Base-by-base conservation (phyloP, 2,329 filamentous ascomycete genomes). In the Colletotrichum plurivorum region DNA sequence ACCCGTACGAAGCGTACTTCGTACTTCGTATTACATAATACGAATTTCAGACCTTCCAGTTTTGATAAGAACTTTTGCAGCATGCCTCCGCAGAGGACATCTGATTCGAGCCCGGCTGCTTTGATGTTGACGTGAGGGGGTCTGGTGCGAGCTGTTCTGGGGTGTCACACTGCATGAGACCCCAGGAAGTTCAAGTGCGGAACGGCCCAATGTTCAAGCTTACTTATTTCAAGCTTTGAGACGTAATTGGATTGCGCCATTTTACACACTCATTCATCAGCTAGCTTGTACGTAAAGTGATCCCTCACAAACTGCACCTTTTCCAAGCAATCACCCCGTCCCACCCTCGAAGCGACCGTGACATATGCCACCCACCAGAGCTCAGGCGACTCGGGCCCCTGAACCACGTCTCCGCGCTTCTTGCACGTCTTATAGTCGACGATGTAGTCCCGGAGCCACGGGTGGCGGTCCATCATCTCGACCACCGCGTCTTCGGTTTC, bases 331-430 rank as follows among this genome's bases (percentile, higher is more conserved):
- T 70, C 57, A 1, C 49, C 63, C 1, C 70, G 46, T 22, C 70
- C 62, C 27, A 59, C n/a, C 22, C 45, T 69, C 10, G 57, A 64
- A 2, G 61, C 51, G 12, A 71, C 27, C 5, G 52, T 60, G 13
- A 67, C 67, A 49, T 72, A 71, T 12, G 62, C 70, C 5, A 71
- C 36, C 31, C 67, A 71, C 71, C 71, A 72, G 16, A 72, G 41
- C 27, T 67, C 62, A 12, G 65, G 70, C 13, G 67, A 66, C 4
- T 69, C 71, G 1, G 71, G 71, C 1, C 71, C 70, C 31, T 70
- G 63, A 2, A 72, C 63, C 7, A 64, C 36, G 1, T 69, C 54
- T 0, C 69, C 71, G 4, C 41, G 52, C 52, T 71, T 62, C 5
- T 71, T 69, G 18, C 63, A 54, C 7, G 70, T 71, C 58, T 72